These are phyloP conservation scores for Boletus patriciae DNA, from an alignment of 768 basidiomycete genomes.

Conservation along the genomic window DNA sequence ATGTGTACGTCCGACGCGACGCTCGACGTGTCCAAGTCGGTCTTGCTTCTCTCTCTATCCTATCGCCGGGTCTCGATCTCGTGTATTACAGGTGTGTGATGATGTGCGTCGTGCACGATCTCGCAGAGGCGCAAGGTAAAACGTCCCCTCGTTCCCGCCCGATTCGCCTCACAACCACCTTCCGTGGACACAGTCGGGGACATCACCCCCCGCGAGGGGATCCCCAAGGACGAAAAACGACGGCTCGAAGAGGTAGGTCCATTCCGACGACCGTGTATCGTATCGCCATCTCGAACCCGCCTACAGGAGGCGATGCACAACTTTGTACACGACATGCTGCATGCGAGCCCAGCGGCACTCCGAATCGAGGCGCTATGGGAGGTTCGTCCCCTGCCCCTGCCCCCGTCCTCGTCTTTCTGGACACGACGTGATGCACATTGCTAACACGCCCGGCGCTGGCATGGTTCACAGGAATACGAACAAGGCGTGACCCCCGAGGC, in stretches of 20 bases:
- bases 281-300: background rate
- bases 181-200: constrained; percentile 69
- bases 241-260: constrained; percentile 64
- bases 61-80: background rate
- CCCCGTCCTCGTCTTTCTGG: background rate
- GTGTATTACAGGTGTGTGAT: constrained; percentile 59
- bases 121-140: constrained; percentile 90
- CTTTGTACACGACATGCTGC: constrained; percentile 88
- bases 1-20: constrained; percentile 79
- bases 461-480: constrained; percentile 74
- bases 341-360: constrained; percentile 63
- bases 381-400: constrained; percentile 27
- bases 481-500: constrained; percentile 70
- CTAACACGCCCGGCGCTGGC: background rate
- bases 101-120: constrained; percentile 91
- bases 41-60: background rate
- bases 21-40: constrained; percentile 73
- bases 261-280: no score
- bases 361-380: constrained; percentile 72
- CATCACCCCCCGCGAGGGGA: constrained; percentile 86
- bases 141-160: no score
- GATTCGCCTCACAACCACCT: no score
- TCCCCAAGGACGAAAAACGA: constrained; percentile 78
- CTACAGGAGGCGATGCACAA: constrained; percentile 84
- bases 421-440: background rate